These are phyloP conservation scores for Yarrowia sp. DNA, from an alignment of 805 yeast species.

Conservation along the genomic window DNA sequence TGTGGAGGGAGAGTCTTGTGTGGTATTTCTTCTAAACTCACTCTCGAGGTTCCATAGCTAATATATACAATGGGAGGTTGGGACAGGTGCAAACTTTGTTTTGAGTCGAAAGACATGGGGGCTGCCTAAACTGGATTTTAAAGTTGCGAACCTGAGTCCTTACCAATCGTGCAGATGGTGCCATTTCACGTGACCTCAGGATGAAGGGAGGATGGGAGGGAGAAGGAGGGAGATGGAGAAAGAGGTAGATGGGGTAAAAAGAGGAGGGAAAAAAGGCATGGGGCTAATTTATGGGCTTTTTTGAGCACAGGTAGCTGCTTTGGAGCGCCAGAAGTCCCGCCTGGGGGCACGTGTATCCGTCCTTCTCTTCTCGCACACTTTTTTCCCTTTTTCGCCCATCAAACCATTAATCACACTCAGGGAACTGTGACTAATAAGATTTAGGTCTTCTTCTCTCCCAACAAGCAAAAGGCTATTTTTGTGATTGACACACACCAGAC, in stretches of 20 bases:
- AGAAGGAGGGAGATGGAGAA: neutral
- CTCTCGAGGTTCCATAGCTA: constrained; percentile 4
- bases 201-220: neutral
- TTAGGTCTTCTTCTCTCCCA: constrained; percentile 13
- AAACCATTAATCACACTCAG: constrained; percentile 3
- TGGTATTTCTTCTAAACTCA: neutral
- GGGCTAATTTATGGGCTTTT: neutral
- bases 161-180: constrained; percentile 39
- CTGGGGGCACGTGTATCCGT: neutral
- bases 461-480: constrained; percentile 3
- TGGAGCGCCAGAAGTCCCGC: no score
- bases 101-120: constrained; percentile 14
- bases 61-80: constrained; percentile 15
- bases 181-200: constrained; percentile 31
- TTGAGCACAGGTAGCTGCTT: no score
- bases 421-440: constrained; percentile 19
- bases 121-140: constrained; percentile 30
- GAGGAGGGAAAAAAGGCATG: neutral
- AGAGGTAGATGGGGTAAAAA: neutral
- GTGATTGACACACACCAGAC: neutral
- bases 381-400: neutral
- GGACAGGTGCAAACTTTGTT: constrained; percentile 4
- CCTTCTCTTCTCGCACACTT: neutral
- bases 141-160: constrained; percentile 33
- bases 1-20: constrained; percentile 1